These are phyloP conservation scores for Cutaneotrichosporon sp. DNA, from an alignment of 1,284 basidiomycete species.

Conservation along the genomic window DNA sequence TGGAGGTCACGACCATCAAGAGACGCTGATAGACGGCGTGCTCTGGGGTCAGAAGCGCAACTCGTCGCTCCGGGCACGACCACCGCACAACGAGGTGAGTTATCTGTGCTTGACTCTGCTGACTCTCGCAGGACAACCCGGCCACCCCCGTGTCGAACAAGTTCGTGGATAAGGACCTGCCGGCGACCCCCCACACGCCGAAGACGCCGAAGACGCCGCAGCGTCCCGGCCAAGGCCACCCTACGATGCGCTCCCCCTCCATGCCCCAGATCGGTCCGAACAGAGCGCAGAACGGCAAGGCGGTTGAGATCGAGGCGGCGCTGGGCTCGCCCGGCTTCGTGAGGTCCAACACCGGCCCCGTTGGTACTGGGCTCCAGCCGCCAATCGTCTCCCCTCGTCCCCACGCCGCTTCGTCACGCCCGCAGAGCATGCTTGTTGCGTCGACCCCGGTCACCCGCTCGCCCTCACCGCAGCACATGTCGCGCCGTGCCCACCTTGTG, in stretches of 20 bases:
- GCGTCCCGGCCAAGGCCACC: slow-evolving; percentile 7
- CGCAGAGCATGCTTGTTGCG: slow-evolving; percentile 21
- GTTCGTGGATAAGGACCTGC: slow-evolving; percentile 6
- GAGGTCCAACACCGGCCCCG: slow-evolving; percentile 14
- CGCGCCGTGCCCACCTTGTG: slow-evolving; percentile 80
- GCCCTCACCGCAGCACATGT: slow-evolving; percentile 33
- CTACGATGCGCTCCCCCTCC: slow-evolving; percentile 14
- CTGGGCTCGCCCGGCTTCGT: slow-evolving; percentile 9
- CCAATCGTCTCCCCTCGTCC: neutral
- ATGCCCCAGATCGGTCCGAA: slow-evolving; percentile 13
- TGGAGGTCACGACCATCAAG: neutral
- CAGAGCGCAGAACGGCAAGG: neutral
- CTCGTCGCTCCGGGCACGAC: neutral
- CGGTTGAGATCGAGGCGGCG: neutral
- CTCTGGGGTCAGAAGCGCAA: slow-evolving; percentile 9
- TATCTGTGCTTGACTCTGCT: neutral
- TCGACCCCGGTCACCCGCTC: slow-evolving; percentile 13
- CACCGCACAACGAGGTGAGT: slow-evolving; percentile 1
- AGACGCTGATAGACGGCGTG: slow-evolving; percentile 9
- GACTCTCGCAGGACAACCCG: neutral
- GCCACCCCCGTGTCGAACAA: neutral
- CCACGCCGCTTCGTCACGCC: neutral
- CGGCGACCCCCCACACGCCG: slow-evolving; percentile 14
- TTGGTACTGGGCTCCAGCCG: slow-evolving; percentile 4
- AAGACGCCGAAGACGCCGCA: slow-evolving; percentile 15